These are phyloP conservation scores for Debaryomyces singareniensis DNA, from an alignment of 1,139 yeast species.

Conservation along the genomic window DNA sequence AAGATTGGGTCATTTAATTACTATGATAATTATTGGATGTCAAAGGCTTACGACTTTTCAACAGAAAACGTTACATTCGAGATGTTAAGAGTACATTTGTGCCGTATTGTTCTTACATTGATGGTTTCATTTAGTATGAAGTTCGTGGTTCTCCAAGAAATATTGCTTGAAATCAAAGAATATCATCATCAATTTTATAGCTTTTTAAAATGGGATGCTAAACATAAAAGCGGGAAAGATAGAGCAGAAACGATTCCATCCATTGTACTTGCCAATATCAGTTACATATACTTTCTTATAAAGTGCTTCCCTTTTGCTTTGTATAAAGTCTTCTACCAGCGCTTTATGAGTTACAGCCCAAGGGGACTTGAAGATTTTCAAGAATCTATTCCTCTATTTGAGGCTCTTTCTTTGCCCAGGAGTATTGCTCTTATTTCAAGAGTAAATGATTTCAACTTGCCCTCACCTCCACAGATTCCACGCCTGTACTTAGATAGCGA, in stretches of 20 bases:
- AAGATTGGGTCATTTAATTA: not conserved
- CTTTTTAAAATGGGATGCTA: slow-evolving; percentile 4
- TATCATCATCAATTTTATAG: slow-evolving; percentile 7
- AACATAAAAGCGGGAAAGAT: slow-evolving; percentile 5
- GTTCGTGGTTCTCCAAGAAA: slow-evolving; percentile 1
- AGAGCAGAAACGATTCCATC: slow-evolving; percentile 1
- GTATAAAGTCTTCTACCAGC: slow-evolving; percentile 1
- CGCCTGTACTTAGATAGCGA: slow-evolving; percentile 36
- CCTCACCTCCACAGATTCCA: slow-evolving; percentile 35
- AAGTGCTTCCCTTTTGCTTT: not conserved
- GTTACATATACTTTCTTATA: not conserved
- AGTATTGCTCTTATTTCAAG: slow-evolving; percentile 15
- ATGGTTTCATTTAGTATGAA: slow-evolving; percentile 7
- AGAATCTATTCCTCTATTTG: slow-evolving; percentile 8
- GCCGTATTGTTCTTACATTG: slow-evolving; percentile 7
- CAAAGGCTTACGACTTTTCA: slow-evolving; percentile 5
- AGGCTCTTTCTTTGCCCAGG: slow-evolving; percentile 10
- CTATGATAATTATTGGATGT: slow-evolving; percentile 5
- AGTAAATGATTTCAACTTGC: slow-evolving; percentile 7
- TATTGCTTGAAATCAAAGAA: slow-evolving; percentile 5
- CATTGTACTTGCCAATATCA: not conserved
- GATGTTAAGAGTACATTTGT: slow-evolving; percentile 14
- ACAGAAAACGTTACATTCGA: slow-evolving; percentile 12
- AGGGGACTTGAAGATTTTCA: slow-evolving; percentile 8
- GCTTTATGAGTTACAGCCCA: slow-evolving; percentile 3